Evolutionary conservation across 768 basidiomycete genomes (phyloP).

Genomic region (Tulasnella sp.): DNA sequence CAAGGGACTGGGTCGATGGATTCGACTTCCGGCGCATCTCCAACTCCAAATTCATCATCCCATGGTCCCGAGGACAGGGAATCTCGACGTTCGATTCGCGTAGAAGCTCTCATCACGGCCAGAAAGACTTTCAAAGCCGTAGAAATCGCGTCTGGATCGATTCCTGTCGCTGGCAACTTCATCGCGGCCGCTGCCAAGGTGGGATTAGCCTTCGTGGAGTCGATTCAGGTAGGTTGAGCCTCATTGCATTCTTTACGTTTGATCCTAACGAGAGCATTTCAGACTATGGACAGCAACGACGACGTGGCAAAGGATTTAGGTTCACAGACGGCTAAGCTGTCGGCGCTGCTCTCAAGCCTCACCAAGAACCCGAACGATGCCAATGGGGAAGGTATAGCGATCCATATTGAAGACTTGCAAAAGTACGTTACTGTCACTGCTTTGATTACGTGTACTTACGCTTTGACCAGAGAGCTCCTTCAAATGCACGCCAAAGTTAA

Average conservation of each 20-base stretch:
- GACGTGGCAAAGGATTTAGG: background rate
- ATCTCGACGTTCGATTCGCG: background rate
- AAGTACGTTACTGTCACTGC: background rate
- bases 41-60: background rate
- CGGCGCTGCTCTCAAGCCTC: background rate
- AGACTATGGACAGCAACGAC: background rate
- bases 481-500: background rate
- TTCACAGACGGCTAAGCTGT: background rate
- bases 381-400: background rate
- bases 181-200: background rate
- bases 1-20: background rate
- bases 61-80: background rate
- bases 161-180: background rate
- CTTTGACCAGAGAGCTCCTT: background rate
- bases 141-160: background rate
- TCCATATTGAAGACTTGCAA: background rate
- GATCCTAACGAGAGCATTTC: background rate
- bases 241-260: no score
- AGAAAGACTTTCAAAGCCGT: background rate
- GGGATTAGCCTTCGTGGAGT: background rate
- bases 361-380: background rate
- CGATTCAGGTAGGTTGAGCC: background rate
- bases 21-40: background rate
- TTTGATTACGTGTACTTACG: background rate
- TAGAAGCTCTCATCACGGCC: background rate